A percentile compares a stretch with the other conserved stretches of the same genome.
Conservation (phyloP, 2,329 filamentous ascomycete species). For the Teratosphaeria gauchensis region DNA sequence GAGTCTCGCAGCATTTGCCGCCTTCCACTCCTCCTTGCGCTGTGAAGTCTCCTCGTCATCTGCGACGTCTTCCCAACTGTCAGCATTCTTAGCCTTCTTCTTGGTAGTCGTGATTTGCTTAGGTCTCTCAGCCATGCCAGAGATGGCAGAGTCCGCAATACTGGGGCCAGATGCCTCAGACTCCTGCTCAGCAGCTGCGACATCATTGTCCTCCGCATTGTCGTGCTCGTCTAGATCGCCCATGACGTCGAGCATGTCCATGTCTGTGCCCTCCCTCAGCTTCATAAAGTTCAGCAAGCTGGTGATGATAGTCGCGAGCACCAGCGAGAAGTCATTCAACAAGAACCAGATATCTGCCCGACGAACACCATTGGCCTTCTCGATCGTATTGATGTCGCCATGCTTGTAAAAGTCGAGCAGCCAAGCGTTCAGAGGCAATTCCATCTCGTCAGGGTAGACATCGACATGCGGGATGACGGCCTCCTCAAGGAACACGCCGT, state of each 20-base stretch:
- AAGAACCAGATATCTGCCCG: conserved; percentile 61
- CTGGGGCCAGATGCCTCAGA: conserved; percentile 16
- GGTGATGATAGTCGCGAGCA: conserved; percentile 63
- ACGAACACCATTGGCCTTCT: conserved; percentile 56
- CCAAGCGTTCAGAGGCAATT: conserved; percentile 54
- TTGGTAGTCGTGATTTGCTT: conserved; percentile 17
- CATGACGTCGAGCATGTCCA: conserved; percentile 43
- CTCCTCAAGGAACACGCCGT: conserved; percentile 65
- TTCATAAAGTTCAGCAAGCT: conserved; percentile 51
- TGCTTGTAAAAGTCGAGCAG: conserved; percentile 71
- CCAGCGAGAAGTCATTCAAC: conserved; percentile 55
- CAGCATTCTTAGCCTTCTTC: conserved; percentile 32
- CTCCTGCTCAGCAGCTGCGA: conserved; percentile 22
- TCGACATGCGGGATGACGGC: conserved; percentile 60
- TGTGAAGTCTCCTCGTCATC: conserved; percentile 28
- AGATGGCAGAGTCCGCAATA: conserved; percentile 20
- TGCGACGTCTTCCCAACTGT: conserved; percentile 32
- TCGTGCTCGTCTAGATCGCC: conserved; percentile 44
- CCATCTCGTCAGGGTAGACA: conserved; percentile 47
- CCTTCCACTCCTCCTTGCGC: conserved; percentile 8
- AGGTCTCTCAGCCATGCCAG: conserved; percentile 16
- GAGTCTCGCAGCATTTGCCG: conserved; percentile 15
- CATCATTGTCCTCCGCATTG: conserved; percentile 34
- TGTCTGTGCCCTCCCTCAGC: conserved; percentile 34
- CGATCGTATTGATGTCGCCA: conserved; percentile 52